Evolutionary conservation across 257 asterid species (phyloP), one percentile per base, ranked within the genome.

Genomic region (Plantago ovata): DNA sequence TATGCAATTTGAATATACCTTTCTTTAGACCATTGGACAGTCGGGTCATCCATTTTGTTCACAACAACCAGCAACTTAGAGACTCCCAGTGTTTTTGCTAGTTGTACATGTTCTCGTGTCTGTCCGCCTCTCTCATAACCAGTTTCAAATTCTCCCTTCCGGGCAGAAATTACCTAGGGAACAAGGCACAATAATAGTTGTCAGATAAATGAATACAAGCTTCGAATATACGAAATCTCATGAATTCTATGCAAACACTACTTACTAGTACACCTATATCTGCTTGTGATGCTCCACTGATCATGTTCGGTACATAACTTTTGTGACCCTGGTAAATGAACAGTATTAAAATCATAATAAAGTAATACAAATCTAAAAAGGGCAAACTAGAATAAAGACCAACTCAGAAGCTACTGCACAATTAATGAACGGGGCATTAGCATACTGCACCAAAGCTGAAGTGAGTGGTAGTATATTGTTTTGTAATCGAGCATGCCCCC

Each of bases 101-200:
- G 95, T 61, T 85, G 98, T 58, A 93, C 98, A 64, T 89, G 97
- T 65, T 93, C 98, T 38, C 98, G 93, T 47, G 98, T 93, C 78
- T 93, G 98, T 33, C 97, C 98, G 75, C 98, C 97, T 82, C 87
- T 89, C 80, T 93, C 97, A 67, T 82, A 93, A 62, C 98, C 97
- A 74, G 98, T 86, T 77, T 93, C 98, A 60, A 93, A 84, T 71
- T 93, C 97, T 64, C 97, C 97, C 64, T 84, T 89, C 49, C 97
- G 80, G 58, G 98, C 95, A 62, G 98, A 92, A 56, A 92, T 92
- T 21, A 88, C 98, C 97, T 92, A 23, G 56, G 10, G 66, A 39
- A 43, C 48, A 58, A 9, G 38, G 39, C 55, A 41, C 50, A 38
- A 21, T 36, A 39, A 13, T 41, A 9, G 21, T 45, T 40, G 16